Evolutionary conservation across 2,329 filamentous ascomycete species (phyloP).

Genomic region (Aspergillus caelatus): DNA sequence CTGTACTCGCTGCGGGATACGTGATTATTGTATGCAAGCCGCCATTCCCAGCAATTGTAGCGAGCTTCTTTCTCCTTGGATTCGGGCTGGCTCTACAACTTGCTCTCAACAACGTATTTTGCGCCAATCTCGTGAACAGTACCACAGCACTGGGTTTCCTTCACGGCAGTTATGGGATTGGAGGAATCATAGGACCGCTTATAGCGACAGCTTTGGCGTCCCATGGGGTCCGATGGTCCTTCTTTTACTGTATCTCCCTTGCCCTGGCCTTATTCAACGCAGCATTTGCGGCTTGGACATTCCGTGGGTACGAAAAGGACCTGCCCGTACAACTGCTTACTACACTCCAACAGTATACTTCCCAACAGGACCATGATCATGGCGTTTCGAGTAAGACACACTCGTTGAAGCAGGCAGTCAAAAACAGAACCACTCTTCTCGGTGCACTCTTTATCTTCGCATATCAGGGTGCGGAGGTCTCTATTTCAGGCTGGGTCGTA

Average conservation of each 20-base stretch:
- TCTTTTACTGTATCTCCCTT: constrained; percentile 72
- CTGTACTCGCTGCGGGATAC: constrained; percentile 63
- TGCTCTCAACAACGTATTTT: constrained; percentile 60
- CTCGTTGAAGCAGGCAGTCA: constrained; percentile 52
- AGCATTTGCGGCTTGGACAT: constrained; percentile 59
- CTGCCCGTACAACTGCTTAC: constrained; percentile 46
- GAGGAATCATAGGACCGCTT: constrained; percentile 67
- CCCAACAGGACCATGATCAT: constrained; percentile 36
- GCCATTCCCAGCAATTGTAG: constrained; percentile 69
- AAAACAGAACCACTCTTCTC: constrained; percentile 64
- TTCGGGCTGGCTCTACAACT: constrained; percentile 55
- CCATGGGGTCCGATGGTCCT: constrained; percentile 63
- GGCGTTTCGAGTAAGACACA: constrained; percentile 30
- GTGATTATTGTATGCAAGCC: constrained; percentile 67
- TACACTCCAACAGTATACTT: constrained; percentile 48
- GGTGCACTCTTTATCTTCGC: constrained; percentile 82
- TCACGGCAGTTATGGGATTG: constrained; percentile 56
- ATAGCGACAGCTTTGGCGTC: constrained; percentile 75
- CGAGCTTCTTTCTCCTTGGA: constrained; percentile 66
- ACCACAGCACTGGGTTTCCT: constrained; percentile 51
- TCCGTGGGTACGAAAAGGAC: constrained; percentile 65
- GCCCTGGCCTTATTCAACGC: constrained; percentile 60
- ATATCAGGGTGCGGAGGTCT: constrained; percentile 84
- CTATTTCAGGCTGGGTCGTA: constrained; percentile 83
- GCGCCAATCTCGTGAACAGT: constrained; percentile 55